Percentiles rank a stretch among this genome's conserved stretches.
Conservation (phyloP, 2,329 filamentous ascomycete species). For the Rutstroemia sp. region DNA sequence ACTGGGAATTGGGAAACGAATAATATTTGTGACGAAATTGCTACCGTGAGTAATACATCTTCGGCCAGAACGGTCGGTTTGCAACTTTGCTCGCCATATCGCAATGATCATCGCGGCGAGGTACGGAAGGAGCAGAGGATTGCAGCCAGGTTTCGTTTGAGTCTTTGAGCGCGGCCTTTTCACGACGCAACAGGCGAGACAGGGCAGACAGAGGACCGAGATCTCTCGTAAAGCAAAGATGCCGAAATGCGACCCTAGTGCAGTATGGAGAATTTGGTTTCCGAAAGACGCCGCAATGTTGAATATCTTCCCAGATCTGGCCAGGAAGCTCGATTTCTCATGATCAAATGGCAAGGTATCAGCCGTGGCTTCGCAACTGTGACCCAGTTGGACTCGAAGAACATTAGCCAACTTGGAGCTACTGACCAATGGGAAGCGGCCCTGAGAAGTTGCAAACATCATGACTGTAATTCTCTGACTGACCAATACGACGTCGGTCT, state of each 20-base stretch:
- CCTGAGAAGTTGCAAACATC: background rate
- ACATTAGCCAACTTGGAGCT: background rate
- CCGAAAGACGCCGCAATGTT: background rate
- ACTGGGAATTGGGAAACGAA: too few species aligned
- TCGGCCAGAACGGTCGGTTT: background rate
- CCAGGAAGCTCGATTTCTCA: background rate
- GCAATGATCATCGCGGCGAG: background rate
- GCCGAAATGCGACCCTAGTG: conserved; percentile 1
- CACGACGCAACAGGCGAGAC: background rate
- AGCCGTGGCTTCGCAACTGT: background rate
- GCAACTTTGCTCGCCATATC: background rate
- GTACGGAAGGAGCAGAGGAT: background rate
- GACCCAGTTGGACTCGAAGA: background rate
- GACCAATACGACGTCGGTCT: conserved; percentile 3
- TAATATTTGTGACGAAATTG: background rate
- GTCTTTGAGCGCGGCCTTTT: background rate
- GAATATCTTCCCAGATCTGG: background rate
- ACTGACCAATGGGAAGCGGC: background rate
- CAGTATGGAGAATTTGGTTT: conserved; percentile 5
- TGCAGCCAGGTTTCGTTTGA: background rate
- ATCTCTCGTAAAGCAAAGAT: conserved; percentile 2
- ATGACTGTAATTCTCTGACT: background rate
- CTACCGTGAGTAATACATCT: background rate
- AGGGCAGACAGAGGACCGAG: conserved; percentile 1
- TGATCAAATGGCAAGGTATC: background rate